These are phyloP conservation scores for Abrus pulchellus DNA, from an alignment of 306 rosid genomes.

Conservation along the genomic window DNA sequence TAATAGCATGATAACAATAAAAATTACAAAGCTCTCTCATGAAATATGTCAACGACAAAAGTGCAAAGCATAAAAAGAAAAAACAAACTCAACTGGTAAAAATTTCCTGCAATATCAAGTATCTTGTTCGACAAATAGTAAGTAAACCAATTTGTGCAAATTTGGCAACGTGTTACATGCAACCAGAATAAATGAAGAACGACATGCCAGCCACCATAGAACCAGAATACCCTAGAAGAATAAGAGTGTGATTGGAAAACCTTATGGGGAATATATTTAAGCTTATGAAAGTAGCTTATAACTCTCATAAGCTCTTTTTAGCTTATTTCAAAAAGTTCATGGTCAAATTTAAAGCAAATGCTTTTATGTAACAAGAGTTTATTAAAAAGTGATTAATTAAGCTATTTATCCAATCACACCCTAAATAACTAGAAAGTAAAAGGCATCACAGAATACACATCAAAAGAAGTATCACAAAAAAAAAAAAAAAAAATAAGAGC, in stretches of 20 bases:
- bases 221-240: slow-evolving; percentile 8
- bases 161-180: background rate
- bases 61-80: slow-evolving; percentile 3
- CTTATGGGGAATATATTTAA: too few species aligned
- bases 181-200: slow-evolving; percentile 20
- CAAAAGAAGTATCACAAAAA: slow-evolving; percentile 22
- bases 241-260: background rate
- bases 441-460: background rate
- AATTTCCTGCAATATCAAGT: background rate
- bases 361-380: too few species aligned
- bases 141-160: slow-evolving; percentile 1
- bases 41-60: slow-evolving; percentile 32
- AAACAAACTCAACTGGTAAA: background rate
- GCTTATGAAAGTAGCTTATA: too few species aligned
- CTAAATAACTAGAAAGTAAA: slow-evolving; percentile 3
- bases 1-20: background rate
- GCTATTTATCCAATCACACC: too few species aligned
- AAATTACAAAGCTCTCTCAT: background rate
- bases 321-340: too few species aligned
- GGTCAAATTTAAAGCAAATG: too few species aligned
- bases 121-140: slow-evolving; percentile 3
- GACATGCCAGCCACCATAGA: slow-evolving; percentile 11
- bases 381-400: too few species aligned
- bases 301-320: too few species aligned
- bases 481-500: slow-evolving; percentile 36